These are phyloP conservation scores for Singerocomus rubriflavus DNA, from an alignment of 1,284 basidiomycete genomes.

Conservation along the genomic window DNA sequence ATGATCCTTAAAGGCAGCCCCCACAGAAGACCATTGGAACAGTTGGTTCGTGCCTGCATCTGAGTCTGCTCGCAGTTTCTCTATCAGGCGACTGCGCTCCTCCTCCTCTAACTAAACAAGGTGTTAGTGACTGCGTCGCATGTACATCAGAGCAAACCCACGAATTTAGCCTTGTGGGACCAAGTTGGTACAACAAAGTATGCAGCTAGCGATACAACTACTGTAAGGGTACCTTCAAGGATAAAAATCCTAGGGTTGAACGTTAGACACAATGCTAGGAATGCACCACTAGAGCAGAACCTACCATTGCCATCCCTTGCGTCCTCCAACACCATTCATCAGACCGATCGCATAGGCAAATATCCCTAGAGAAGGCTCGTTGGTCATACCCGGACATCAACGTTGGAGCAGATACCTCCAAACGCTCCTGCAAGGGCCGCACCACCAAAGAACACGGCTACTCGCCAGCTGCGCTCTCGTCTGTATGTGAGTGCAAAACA, in stretches of 20 bases:
- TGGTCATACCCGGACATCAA: neutral
- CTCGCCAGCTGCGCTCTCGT: slow-evolving; percentile 56
- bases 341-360: slow-evolving; percentile 55
- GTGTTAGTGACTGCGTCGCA: neutral
- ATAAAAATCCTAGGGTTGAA: slow-evolving; percentile 54
- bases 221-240: slow-evolving; percentile 55
- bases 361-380: slow-evolving; percentile 37
- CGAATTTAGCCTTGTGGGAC: slow-evolving; percentile 55
- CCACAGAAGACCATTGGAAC: slow-evolving; percentile 51
- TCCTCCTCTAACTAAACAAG: slow-evolving; percentile 41
- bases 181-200: slow-evolving; percentile 60
- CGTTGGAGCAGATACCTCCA: slow-evolving; percentile 38
- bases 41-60: slow-evolving; percentile 50
- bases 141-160: slow-evolving; percentile 24
- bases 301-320: slow-evolving; percentile 53
- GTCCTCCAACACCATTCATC: slow-evolving; percentile 58
- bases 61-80: slow-evolving; percentile 48
- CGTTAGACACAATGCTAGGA: neutral
- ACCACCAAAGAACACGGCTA: slow-evolving; percentile 59
- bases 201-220: slow-evolving; percentile 44
- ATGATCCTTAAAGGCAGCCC: slow-evolving; percentile 54
- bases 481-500: slow-evolving; percentile 22
- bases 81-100: slow-evolving; percentile 47
- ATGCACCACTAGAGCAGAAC: neutral
- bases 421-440: slow-evolving; percentile 58